A percentile compares a stretch with the other conserved stretches of the same genome.
phyloP scores from a whole-genome alignment of 202 grass and related monocot genomes.

The Dendrocalamus latiflorus region DNA sequence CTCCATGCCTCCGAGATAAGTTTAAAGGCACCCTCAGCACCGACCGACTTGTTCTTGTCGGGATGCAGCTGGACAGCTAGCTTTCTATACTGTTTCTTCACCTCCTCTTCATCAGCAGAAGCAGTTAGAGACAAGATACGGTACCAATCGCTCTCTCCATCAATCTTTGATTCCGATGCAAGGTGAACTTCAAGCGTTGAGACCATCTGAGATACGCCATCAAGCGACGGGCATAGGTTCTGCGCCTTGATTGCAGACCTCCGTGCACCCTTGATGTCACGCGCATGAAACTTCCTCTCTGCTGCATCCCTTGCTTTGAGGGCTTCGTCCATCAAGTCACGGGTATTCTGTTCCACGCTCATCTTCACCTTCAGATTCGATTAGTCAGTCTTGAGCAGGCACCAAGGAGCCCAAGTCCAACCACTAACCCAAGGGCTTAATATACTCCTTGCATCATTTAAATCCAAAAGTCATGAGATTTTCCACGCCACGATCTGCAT shows the following conservation, averaged over 20 bases:
- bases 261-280: conserved; percentile 59
- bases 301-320: conserved; percentile 54
- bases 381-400: conserved; percentile 16
- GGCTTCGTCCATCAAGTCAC: conserved; percentile 49
- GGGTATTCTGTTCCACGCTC: conserved; percentile 47
- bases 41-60: no score
- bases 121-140: conserved; percentile 53
- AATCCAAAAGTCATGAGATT: neutral
- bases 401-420: neutral
- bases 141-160: conserved; percentile 88
- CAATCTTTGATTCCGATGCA: conserved; percentile 62
- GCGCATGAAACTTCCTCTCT: conserved; percentile 63
- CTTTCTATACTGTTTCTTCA: conserved; percentile 93
- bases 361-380: conserved; percentile 21
- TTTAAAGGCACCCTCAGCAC: no score
- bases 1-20: no score
- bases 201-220: conserved; percentile 81
- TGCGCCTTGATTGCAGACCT: conserved; percentile 82
- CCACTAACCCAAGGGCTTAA: conserved; percentile 3
- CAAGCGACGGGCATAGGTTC: conserved; percentile 65
- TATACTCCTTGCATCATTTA: neutral
- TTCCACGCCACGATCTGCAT: conserved; percentile 20
- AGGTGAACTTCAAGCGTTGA: conserved; percentile 88
- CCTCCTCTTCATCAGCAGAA: conserved; percentile 72
- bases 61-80: conserved; percentile 78